Conservation (phyloP, 192 early-diverging fungal species). For the Coemansia sp. region DNA sequence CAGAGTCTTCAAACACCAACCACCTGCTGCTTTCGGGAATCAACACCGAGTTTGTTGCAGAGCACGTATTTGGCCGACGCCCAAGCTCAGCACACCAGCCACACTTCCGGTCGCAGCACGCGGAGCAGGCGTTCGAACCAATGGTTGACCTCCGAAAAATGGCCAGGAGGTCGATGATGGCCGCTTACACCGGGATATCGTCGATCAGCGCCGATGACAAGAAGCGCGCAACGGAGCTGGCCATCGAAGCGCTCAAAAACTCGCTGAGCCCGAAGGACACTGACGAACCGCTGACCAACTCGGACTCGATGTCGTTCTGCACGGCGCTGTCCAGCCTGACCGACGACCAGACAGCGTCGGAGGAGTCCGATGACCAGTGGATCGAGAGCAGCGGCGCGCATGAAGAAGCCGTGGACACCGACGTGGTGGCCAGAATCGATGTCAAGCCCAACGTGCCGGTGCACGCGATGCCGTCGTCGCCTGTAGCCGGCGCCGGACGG, state of each 20-base stretch:
- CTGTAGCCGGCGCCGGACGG: neutral
- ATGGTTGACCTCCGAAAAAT: neutral
- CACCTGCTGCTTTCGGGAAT: constrained; percentile 45
- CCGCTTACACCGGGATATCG: neutral
- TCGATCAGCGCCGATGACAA: neutral
- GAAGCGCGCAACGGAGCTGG: neutral
- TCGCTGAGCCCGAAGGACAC: neutral
- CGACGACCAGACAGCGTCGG: neutral
- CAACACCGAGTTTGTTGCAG: constrained; percentile 24
- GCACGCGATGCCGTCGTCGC: neutral
- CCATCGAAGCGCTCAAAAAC: neutral
- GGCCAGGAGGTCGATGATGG: neutral
- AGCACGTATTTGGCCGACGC: constrained; percentile 19
- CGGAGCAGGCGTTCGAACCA: neutral
- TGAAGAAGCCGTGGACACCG: neutral
- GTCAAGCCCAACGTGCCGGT: neutral
- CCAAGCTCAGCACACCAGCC: neutral
- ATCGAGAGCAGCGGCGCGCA: neutral
- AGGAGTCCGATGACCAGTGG: neutral
- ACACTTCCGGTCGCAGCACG: neutral
- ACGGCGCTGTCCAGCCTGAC: constrained; percentile 32
- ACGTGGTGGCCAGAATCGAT: neutral
- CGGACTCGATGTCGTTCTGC: constrained; percentile 47
- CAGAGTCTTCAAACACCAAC: constrained; percentile 13
- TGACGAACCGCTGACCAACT: constrained; percentile 13